Percentiles rank a stretch among this genome's conserved stretches.
These are phyloP conservation scores for Podila clonocystis DNA, from an alignment of 192 early-diverging fungal species.

Conservation along the genomic window DNA sequence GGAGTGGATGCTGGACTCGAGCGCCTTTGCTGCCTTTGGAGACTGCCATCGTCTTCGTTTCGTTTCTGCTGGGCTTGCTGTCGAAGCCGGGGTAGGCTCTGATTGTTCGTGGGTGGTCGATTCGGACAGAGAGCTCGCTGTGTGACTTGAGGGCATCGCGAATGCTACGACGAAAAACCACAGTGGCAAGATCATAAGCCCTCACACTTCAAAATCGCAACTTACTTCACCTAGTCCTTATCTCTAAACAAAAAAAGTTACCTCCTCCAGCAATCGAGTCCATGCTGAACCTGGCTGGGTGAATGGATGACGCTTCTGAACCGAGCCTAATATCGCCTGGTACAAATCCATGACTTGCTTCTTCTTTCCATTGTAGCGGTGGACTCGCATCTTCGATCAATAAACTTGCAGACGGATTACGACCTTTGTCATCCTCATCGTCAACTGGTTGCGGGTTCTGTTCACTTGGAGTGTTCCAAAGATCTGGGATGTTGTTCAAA, in stretches of 20 bases:
- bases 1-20: neutral
- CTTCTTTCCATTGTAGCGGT: slow-evolving; percentile 32
- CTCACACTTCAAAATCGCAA: no score
- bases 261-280: slow-evolving; percentile 37
- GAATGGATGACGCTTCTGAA: neutral
- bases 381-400: slow-evolving; percentile 31
- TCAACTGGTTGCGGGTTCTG: neutral
- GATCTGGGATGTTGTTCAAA: slow-evolving; percentile 11
- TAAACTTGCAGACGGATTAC: slow-evolving; percentile 6
- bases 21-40: neutral
- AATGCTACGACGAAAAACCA: slow-evolving; percentile 13
- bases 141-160: slow-evolving; percentile 20
- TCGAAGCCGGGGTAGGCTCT: neutral
- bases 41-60: slow-evolving; percentile 7
- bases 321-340: neutral
- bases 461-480: slow-evolving; percentile 7
- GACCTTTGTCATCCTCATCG: neutral
- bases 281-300: slow-evolving; percentile 36
- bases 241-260: neutral
- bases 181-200: neutral
- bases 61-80: neutral
- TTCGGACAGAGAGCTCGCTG: slow-evolving; percentile 2
- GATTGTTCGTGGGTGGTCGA: slow-evolving; percentile 3
- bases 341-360: neutral
- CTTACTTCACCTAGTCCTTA: neutral